These are phyloP conservation scores for Trametes cingulata DNA, from an alignment of 768 basidiomycete genomes.

Conservation along the genomic window DNA sequence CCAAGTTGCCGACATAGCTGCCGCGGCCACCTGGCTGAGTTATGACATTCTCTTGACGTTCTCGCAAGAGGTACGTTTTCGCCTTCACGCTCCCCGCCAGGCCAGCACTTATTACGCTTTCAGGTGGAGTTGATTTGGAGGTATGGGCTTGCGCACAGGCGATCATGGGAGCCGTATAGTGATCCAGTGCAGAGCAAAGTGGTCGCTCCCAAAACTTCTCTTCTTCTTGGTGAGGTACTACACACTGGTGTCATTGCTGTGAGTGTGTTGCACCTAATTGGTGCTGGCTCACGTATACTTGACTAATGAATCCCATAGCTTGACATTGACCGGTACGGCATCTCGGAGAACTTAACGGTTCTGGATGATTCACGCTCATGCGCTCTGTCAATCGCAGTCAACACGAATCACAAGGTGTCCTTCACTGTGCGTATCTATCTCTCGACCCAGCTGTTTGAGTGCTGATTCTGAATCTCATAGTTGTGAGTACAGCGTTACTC, in stretches of 20 bases:
- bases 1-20: neutral
- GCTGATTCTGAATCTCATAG: too few species aligned
- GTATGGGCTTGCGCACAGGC: neutral
- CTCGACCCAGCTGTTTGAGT: too few species aligned
- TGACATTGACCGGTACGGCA: neutral
- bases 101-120: neutral
- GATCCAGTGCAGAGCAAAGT: neutral
- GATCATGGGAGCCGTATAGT: neutral
- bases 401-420: neutral
- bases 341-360: too few species aligned
- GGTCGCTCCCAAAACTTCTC: conserved; percentile 9
- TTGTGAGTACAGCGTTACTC: too few species aligned
- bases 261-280: neutral
- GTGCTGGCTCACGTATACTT: neutral
- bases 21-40: conserved; percentile 5
- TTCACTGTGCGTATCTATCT: neutral
- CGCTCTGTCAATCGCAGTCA: neutral
- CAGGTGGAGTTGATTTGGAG: conserved; percentile 13
- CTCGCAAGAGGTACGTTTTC: conserved; percentile 3
- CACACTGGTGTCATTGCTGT: conserved; percentile 3
- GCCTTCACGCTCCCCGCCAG: neutral
- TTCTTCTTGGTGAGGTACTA: conserved; percentile 14
- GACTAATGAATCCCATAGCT: neutral
- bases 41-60: conserved; percentile 11
- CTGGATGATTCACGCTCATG: too few species aligned